These are phyloP conservation scores for Metschnikowia corniflorae DNA, from an alignment of 805 yeast species.

Conservation along the genomic window DNA sequence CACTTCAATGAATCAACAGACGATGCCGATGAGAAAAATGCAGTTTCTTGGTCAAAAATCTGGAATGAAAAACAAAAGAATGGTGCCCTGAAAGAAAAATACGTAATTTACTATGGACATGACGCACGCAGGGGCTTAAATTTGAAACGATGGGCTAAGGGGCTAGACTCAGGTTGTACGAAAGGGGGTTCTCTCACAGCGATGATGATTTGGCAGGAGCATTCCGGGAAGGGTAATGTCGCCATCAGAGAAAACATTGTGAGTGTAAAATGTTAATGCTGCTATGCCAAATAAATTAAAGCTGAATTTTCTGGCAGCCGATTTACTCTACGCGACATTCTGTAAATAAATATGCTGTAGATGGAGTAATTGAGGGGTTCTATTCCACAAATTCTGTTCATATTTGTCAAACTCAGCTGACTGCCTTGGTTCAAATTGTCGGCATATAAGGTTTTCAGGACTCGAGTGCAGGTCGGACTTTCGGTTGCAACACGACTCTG, in stretches of 20 bases:
- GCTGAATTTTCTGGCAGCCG: no score
- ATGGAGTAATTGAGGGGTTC: not conserved
- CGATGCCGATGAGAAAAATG: slow-evolving; percentile 31
- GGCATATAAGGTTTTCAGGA: no score
- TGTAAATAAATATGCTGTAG: no score
- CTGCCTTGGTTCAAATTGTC: no score
- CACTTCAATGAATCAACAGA: slow-evolving; percentile 57
- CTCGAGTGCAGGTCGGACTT: no score
- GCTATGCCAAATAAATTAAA: no score
- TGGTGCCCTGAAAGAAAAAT: slow-evolving; percentile 27
- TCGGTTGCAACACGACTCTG: no score
- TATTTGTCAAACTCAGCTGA: no score
- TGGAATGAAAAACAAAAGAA: slow-evolving; percentile 47
- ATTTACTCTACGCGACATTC: no score
- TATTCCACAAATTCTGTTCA: no score
- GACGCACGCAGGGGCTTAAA: slow-evolving; percentile 78
- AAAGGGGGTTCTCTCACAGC: slow-evolving; percentile 71
- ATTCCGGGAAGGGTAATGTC: slow-evolving; percentile 4
- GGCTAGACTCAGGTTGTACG: slow-evolving; percentile 81
- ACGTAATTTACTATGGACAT: slow-evolving; percentile 77
- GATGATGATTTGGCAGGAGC: slow-evolving; percentile 40
- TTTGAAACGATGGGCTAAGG: slow-evolving; percentile 62
- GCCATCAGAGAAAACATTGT: slow-evolving; percentile 13
- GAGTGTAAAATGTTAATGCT: slow-evolving; percentile 13
- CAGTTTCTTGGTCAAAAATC: slow-evolving; percentile 54